phyloP scores from a whole-genome alignment of 2,329 filamentous ascomycete genomes.

The Westerdykella aurantiaca region DNA sequence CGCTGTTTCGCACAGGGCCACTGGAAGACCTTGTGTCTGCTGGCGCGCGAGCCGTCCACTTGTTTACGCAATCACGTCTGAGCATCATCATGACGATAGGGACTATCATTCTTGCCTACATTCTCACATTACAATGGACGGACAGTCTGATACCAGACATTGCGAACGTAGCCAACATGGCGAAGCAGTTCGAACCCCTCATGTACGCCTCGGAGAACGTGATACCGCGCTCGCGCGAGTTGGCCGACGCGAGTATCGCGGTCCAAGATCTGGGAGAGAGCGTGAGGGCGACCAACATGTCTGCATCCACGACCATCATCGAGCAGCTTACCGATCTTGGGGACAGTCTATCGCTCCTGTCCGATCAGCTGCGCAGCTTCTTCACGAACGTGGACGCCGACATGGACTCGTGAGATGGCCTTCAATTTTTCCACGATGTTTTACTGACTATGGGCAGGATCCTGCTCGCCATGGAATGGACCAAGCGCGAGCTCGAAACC shows the following conservation, averaged over 20 bases:
- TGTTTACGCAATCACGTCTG: slow-evolving; percentile 63
- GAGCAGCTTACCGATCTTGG: slow-evolving; percentile 78
- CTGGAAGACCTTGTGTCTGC: slow-evolving; percentile 64
- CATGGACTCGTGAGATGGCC: slow-evolving; percentile 63
- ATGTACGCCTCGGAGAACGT: slow-evolving; percentile 94
- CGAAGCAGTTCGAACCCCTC: slow-evolving; percentile 85
- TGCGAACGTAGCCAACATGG: slow-evolving; percentile 83
- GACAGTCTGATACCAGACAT: slow-evolving; percentile 71
- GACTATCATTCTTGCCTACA: slow-evolving; percentile 58
- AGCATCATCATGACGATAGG: slow-evolving; percentile 60
- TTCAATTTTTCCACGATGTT: background rate
- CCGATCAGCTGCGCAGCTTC: slow-evolving; percentile 81
- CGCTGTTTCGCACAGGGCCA: slow-evolving; percentile 78
- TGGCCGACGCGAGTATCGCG: slow-evolving; percentile 86
- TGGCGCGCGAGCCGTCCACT: slow-evolving; percentile 54
- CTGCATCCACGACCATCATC: slow-evolving; percentile 79
- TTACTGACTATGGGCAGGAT: slow-evolving; percentile 51
- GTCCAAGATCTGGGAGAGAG: slow-evolving; percentile 94
- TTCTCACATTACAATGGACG: slow-evolving; percentile 60
- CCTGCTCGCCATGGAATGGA: slow-evolving; percentile 94
- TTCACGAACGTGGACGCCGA: slow-evolving; percentile 92
- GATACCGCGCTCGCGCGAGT: slow-evolving; percentile 74
- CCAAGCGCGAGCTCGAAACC: slow-evolving; percentile 69
- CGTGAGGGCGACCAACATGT: slow-evolving; percentile 84
- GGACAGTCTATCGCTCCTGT: slow-evolving; percentile 76